Percentiles rank a stretch among this genome's conserved stretches.
Conservation (phyloP, 768 basidiomycete genomes). For the Hygrophoropsis aurantiaca region DNA sequence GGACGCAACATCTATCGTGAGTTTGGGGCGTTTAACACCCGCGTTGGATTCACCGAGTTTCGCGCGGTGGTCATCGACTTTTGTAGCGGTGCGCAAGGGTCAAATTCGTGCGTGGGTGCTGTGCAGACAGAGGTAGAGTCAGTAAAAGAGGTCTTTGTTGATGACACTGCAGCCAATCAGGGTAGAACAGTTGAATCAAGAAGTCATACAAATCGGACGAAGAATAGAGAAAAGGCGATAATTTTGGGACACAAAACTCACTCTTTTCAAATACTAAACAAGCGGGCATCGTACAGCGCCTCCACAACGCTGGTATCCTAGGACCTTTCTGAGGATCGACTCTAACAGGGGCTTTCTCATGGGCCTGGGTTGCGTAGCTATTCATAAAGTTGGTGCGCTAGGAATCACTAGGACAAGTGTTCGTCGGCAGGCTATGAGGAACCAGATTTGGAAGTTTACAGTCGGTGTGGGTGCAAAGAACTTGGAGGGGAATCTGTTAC, state of each 20-base stretch:
- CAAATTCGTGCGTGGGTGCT: constrained; percentile 90
- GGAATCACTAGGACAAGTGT: constrained; percentile 16
- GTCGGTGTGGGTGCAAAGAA: constrained; percentile 40
- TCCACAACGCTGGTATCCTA: constrained; percentile 91
- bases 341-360: constrained; percentile 53
- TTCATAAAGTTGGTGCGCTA: constrained; percentile 40
- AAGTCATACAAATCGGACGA: constrained; percentile 14
- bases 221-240: constrained; percentile 21
- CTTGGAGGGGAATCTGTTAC: constrained; percentile 40
- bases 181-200: constrained; percentile 11
- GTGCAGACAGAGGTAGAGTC: constrained; percentile 27
- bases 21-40: constrained; percentile 51
- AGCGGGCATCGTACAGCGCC: constrained; percentile 67
- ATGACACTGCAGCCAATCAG: constrained; percentile 13
- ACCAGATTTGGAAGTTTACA: constrained; percentile 16
- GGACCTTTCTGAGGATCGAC: constrained; percentile 77
- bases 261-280: constrained; percentile 89
- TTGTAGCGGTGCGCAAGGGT: constrained; percentile 71
- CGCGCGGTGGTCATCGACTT: constrained; percentile 78
- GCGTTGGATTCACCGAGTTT: constrained; percentile 73
- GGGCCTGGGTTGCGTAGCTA: constrained; percentile 40
- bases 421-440: constrained; percentile 21
- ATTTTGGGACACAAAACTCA: constrained; percentile 42
- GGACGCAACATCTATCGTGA: constrained; percentile 58
- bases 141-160: constrained; percentile 17